Evolutionary conservation across 805 yeast genomes (phyloP), one percentile per base, ranked within the genome.

Genomic region (Saccharomyces kudriavzevii): DNA sequence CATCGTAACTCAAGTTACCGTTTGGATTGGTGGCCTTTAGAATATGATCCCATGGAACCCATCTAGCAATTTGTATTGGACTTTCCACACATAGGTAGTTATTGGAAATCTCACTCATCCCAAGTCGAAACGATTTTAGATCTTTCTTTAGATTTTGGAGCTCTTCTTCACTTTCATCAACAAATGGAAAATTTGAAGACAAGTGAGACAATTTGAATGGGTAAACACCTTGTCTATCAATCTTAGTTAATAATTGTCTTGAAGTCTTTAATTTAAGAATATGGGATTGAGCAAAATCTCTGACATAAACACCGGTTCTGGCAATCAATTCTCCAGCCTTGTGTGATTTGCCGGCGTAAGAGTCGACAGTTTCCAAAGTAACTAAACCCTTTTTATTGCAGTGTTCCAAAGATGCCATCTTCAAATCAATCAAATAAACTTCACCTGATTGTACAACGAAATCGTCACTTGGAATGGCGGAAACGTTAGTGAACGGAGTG

Each of bases 171-270:
- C 68, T 67, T 25, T 58, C 53, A 40, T 70, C 63, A 45, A 73
- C 64, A 25, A 84, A 69, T 52, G 91, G 91, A 78, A 84, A 85
- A 45, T 70, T 62, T 25, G 76, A 74, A 14, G 89, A 78, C 48
- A 88, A 73, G 71, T 88, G 85, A 40, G 89, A 77, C 60, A 91
- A 77, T 71, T 89, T 92, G 77, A 92, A 89, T 54, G 99, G 98
- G 70, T 82, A 92, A 31, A 94, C 98, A 27, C 96, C 87, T 49
- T 79, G 74, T 60, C 79, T 81, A 70, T 90, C 96, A 59, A 89
- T 80, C 56, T 79, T 79, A 31, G 82, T 76, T 59, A 91, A 76
- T 53, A 90, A 76, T 56, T 77, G 79, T 69, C 96, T 82, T 9
- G 96, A 78, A 25, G 88, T 77, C 66, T 80, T 84, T 62, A 92